Percentiles rank a stretch among this genome's conserved stretches.
phyloP scores from a whole-genome alignment of 73 alveolate species.

The Paramecium primaurelia region DNA sequence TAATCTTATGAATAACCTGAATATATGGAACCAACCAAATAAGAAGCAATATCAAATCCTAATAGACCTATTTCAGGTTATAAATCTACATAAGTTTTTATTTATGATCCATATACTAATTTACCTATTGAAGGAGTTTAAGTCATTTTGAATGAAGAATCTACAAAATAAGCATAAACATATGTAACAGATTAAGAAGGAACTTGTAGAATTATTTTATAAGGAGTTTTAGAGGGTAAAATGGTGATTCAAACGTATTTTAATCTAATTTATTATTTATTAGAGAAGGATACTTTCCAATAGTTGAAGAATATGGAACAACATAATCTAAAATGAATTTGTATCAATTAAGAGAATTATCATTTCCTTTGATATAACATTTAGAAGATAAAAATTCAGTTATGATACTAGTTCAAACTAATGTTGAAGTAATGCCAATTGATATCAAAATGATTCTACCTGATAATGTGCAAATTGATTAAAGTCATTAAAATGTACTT shows the following conservation, averaged over 20 bases:
- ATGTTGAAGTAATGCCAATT: slow-evolving; percentile 42
- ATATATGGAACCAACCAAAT: slow-evolving; percentile 25
- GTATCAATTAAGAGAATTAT: slow-evolving; percentile 9
- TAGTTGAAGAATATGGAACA: slow-evolving; percentile 36
- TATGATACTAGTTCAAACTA: background rate
- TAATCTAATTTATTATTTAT: background rate
- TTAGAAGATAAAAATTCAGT: background rate
- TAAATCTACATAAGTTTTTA: background rate
- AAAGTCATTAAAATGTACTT: background rate
- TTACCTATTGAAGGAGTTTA: slow-evolving; percentile 17
- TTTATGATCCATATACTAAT: slow-evolving; percentile 45
- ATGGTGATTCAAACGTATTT: background rate
- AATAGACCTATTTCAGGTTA: slow-evolving; percentile 22
- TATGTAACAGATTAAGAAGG: slow-evolving; percentile 45
- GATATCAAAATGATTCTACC: slow-evolving; percentile 12
- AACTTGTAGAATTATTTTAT: background rate
- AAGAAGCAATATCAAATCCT: background rate
- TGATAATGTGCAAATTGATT: slow-evolving; percentile 8
- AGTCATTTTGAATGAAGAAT: slow-evolving; percentile 13
- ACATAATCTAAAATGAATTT: slow-evolving; percentile 21
- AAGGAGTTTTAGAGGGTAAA: slow-evolving; percentile 30
- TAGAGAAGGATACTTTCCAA: slow-evolving; percentile 39
- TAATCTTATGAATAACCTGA: background rate
- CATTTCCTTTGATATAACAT: background rate
- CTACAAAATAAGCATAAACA: background rate